Evolutionary conservation across 177 flowering plant species (phyloP).

Genomic region (Vitis hybrid): DNA sequence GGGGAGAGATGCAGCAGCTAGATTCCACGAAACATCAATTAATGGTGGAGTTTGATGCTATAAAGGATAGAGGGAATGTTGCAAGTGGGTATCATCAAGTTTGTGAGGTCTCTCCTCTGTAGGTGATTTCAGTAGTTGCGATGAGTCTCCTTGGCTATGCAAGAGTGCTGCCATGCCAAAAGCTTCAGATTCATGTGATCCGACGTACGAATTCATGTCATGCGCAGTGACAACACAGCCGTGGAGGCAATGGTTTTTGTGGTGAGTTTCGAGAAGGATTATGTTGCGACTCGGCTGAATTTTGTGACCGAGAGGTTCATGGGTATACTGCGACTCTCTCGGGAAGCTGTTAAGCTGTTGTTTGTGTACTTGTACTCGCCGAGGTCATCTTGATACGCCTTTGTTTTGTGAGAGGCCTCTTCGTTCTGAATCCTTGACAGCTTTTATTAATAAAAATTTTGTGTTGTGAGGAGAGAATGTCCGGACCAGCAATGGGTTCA

Average conservation of each 20-base stretch:
- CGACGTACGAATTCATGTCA: no score
- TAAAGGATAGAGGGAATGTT: constrained; percentile 20
- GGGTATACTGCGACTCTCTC: constrained; percentile 88
- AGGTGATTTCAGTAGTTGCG: no score
- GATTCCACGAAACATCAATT: constrained; percentile 30
- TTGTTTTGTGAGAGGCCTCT: constrained; percentile 68
- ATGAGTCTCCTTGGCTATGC: no score
- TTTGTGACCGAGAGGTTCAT: constrained; percentile 79
- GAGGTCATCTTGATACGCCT: constrained; percentile 85
- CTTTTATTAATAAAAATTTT: constrained; percentile 89
- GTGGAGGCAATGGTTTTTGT: constrained; percentile 73
- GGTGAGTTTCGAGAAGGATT: constrained; percentile 71
- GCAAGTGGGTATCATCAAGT: not conserved
- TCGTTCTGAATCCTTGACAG: constrained; percentile 58
- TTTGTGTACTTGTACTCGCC: constrained; percentile 96
- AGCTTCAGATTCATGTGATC: no score
- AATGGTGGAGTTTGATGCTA: constrained; percentile 25
- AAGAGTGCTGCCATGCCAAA: no score
- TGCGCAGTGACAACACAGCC: constrained; percentile 42
- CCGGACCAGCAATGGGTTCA: constrained; percentile 88
- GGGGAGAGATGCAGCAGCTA: constrained; percentile 17
- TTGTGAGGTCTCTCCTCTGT: no score
- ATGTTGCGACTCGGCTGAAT: constrained; percentile 60
- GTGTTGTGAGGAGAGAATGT: constrained; percentile 96
- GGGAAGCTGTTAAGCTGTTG: constrained; percentile 64